Percentiles rank a stretch among this genome's conserved stretches.
Evolutionary conservation across 257 asterid genomes (phyloP).

Genomic region (Ilex asprella): DNA sequence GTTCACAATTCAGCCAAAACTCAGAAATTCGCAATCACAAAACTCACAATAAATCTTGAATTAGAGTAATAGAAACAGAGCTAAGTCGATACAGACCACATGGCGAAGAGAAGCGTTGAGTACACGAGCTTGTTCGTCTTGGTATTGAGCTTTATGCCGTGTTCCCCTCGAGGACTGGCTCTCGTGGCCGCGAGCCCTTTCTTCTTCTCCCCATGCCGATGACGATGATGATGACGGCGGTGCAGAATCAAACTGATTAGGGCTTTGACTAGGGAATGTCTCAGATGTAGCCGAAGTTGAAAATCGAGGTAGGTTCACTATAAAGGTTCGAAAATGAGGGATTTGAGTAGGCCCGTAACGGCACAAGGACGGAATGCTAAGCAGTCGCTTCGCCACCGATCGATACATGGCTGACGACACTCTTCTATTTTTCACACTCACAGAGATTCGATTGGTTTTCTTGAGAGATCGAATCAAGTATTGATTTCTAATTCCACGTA

Average conservation of each 20-base stretch:
- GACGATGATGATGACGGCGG: conserved; percentile 28
- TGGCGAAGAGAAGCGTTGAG: conserved; percentile 72
- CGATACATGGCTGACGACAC: conserved; percentile 30
- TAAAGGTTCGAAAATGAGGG: conserved; percentile 16
- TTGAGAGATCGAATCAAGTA: too few relatives aligned
- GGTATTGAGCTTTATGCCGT: conserved; percentile 48
- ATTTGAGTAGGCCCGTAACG: conserved; percentile 4
- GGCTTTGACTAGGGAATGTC: conserved; percentile 26
- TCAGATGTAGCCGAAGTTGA: conserved; percentile 34
- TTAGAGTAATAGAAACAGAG: neutral
- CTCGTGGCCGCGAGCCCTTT: conserved; percentile 8
- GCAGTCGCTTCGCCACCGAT: conserved; percentile 52
- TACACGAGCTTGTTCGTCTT: conserved; percentile 73
- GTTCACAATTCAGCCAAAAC: too few relatives aligned
- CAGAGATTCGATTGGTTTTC: too few relatives aligned
- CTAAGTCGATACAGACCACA: conserved; percentile 42
- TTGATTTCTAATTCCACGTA: too few relatives aligned
- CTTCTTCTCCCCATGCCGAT: conserved; percentile 14
- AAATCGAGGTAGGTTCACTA: conserved; percentile 22
- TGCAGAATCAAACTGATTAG: conserved; percentile 21
- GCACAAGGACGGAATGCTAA: conserved; percentile 27
- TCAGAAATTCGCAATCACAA: too few relatives aligned
- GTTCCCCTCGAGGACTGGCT: conserved; percentile 27
- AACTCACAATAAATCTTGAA: too few relatives aligned
- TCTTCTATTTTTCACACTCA: too few relatives aligned